A percentile compares a stretch with the other conserved stretches of the same genome.
These are phyloP conservation scores for Populus davidiana DNA, from an alignment of 345 rosid genomes.

Conservation along the genomic window DNA sequence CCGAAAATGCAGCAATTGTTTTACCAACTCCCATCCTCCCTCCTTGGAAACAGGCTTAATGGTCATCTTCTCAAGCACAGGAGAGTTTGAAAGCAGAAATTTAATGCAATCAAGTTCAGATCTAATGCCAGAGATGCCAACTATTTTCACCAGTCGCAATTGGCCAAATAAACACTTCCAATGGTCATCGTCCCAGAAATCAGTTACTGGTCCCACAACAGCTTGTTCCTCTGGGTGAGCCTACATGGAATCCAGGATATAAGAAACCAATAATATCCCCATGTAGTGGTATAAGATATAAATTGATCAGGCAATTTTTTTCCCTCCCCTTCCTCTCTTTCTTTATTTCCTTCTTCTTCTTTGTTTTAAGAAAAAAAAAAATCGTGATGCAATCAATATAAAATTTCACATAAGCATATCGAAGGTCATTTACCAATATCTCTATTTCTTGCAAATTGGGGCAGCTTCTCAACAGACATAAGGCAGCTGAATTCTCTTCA, in stretches of 20 bases:
- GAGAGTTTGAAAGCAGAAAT: constrained; percentile 56
- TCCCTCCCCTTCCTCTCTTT: no score
- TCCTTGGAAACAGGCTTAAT: constrained; percentile 42
- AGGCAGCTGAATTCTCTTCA: constrained; percentile 54
- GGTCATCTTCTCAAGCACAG: constrained; percentile 56
- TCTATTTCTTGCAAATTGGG: constrained; percentile 66
- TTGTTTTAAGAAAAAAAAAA: not conserved
- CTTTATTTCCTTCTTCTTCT: no score
- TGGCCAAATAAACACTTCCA: constrained; percentile 47
- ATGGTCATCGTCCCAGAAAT: constrained; percentile 46
- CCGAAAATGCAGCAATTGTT: constrained; percentile 55
- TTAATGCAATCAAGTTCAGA: constrained; percentile 56
- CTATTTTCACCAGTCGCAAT: constrained; percentile 42
- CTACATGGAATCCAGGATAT: constrained; percentile 25
- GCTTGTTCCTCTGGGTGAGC: constrained; percentile 54
- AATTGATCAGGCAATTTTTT: no score
- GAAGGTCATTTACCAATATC: constrained; percentile 41
- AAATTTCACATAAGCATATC: not conserved
- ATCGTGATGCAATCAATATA: not conserved
- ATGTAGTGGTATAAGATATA: no score
- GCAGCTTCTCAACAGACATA: constrained; percentile 56
- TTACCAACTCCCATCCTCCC: constrained; percentile 49
- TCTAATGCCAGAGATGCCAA: constrained; percentile 41
- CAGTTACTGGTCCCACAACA: constrained; percentile 11
- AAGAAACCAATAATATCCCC: not conserved